Percentiles rank a stretch among this genome's conserved stretches.
phyloP scores from a whole-genome alignment of 176 grass and related monocot species.

The Aegilops umbellulata region DNA sequence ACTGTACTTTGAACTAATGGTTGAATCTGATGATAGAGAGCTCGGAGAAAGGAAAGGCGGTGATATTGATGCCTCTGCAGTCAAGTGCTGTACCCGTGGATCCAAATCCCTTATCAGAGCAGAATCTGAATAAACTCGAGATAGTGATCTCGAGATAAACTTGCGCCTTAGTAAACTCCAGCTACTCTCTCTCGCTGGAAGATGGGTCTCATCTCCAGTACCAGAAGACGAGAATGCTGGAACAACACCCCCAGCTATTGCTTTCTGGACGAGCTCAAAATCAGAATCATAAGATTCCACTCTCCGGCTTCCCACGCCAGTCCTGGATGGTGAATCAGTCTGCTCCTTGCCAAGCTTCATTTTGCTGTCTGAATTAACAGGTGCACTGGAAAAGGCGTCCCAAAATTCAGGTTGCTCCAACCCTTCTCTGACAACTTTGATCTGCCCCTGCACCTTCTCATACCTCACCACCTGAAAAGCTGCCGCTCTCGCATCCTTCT shows the following conservation, averaged over 20 bases:
- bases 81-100: conserved; percentile 41
- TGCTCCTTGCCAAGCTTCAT: conserved; percentile 57
- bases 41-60: conserved; percentile 88
- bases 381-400: conserved; percentile 72
- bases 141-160: conserved; percentile 50
- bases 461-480: conserved; percentile 96
- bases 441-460: conserved; percentile 86
- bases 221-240: conserved; percentile 82
- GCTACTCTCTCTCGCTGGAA: conserved; percentile 88
- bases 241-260: conserved; percentile 78
- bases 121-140: conserved; percentile 71
- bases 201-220: conserved; percentile 63
- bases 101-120: conserved; percentile 55
- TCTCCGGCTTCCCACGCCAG: conserved; percentile 46
- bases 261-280: conserved; percentile 84
- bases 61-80: conserved; percentile 52
- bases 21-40: conserved; percentile 85
- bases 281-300: conserved; percentile 81
- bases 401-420: conserved; percentile 79
- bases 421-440: conserved; percentile 75
- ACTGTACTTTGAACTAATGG: conserved; percentile 80
- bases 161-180: conserved; percentile 83
- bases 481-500: conserved; percentile 81
- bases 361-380: conserved; percentile 46
- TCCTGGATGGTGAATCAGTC: conserved; percentile 52